Percentiles rank a stretch among this genome's conserved stretches.
phyloP scores from a whole-genome alignment of 768 basidiomycete species.

The Termitomyces sp. region DNA sequence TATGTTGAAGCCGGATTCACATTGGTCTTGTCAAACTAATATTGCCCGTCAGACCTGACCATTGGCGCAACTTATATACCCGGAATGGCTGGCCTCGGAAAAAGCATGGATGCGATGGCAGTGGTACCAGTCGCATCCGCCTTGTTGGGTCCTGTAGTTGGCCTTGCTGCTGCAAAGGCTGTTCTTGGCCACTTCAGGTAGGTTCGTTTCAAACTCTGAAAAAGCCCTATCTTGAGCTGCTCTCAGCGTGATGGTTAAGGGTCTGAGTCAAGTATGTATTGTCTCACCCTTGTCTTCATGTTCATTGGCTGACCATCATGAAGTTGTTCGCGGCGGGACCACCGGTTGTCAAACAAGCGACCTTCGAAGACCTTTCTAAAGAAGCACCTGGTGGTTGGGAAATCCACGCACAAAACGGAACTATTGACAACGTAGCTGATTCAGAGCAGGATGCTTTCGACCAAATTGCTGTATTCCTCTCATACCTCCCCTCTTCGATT shows the following conservation, averaged over 20 bases:
- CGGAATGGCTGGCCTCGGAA: slow-evolving; percentile 31
- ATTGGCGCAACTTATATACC: slow-evolving; percentile 41
- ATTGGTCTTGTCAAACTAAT: neutral
- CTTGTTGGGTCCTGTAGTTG: slow-evolving; percentile 39
- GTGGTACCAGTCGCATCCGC: slow-evolving; percentile 38
- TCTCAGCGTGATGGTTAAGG: slow-evolving; percentile 40
- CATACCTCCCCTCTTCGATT: slow-evolving; percentile 40
- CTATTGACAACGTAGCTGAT: slow-evolving; percentile 21
- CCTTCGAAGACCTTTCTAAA: slow-evolving; percentile 19
- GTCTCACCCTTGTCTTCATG: neutral
- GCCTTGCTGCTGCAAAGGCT: slow-evolving; percentile 39
- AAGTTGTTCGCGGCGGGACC: slow-evolving; percentile 18
- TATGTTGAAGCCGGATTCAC: slow-evolving; percentile 1
- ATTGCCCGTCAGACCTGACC: slow-evolving; percentile 27
- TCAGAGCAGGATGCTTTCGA: slow-evolving; percentile 33
- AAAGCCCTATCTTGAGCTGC: neutral
- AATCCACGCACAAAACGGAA: slow-evolving; percentile 9
- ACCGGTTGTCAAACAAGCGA: slow-evolving; percentile 18
- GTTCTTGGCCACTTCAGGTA: slow-evolving; percentile 38
- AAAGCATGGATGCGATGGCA: slow-evolving; percentile 37
- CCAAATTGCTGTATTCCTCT: slow-evolving; percentile 35
- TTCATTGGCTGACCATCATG: neutral
- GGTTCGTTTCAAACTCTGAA: neutral
- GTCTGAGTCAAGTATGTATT: slow-evolving; percentile 28
- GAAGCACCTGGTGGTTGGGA: slow-evolving; percentile 17